Conservation (phyloP, 169 alveolate genomes). For the Eimeria falciformis region DNA sequence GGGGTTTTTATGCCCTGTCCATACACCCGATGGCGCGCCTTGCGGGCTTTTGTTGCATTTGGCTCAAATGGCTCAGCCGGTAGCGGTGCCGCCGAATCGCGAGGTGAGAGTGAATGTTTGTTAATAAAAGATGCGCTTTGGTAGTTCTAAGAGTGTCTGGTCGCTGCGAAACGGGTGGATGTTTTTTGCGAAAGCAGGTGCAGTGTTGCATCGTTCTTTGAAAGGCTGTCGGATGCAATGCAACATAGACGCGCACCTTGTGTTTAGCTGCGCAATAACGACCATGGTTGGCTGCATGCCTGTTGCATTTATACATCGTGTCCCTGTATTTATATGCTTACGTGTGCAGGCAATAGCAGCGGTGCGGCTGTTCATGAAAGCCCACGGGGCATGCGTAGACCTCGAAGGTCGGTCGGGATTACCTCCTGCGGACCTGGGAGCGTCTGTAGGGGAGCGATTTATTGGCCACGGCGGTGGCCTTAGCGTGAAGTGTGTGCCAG, state of each 20-base stretch:
- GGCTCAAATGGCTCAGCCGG: slow-evolving; percentile 79
- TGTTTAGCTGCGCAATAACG: no score
- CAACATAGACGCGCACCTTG: no score
- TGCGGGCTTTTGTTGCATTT: slow-evolving; percentile 99
- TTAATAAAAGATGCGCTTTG: no score
- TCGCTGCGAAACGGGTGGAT: no score
- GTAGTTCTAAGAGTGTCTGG: no score
- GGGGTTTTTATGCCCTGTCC: slow-evolving; percentile 99
- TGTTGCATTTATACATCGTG: no score
- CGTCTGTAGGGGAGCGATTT: slow-evolving; percentile 43
- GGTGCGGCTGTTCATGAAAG: slow-evolving; percentile 59
- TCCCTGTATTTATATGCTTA: background rate
- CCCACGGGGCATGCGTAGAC: slow-evolving; percentile 72
- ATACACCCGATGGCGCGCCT: slow-evolving; percentile 99
- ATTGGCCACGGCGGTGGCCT: slow-evolving; percentile 14
- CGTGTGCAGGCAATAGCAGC: slow-evolving; percentile 74
- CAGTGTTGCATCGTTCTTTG: no score
- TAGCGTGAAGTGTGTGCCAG: slow-evolving; percentile 87
- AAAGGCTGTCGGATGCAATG: no score
- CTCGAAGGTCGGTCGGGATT: slow-evolving; percentile 71
- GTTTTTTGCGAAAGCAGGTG: no score
- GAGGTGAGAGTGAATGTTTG: slow-evolving; percentile 9
- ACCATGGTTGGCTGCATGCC: no score
- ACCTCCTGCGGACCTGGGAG: slow-evolving; percentile 74
- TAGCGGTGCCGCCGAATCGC: slow-evolving; percentile 70